Percentiles rank a stretch among this genome's conserved stretches.
Conservation (phyloP, 192 early-diverging fungal species). For the Dissophora ornata region DNA sequence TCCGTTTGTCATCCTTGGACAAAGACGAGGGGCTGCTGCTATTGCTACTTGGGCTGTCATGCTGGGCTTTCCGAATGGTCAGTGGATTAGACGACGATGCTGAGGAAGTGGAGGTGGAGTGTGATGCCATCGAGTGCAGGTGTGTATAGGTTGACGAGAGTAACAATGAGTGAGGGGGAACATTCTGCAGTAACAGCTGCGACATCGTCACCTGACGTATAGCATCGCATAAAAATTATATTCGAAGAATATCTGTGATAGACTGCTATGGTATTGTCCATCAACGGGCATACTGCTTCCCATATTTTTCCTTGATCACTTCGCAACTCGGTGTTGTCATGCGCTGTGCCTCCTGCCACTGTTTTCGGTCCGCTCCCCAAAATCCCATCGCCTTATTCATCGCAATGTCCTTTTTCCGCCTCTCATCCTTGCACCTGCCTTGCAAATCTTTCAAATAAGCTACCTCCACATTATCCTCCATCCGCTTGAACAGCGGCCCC, state of each 20-base stretch:
- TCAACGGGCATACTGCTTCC: constrained; percentile 19
- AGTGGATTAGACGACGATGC: neutral
- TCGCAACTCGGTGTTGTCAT: constrained; percentile 79
- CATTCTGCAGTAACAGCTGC: too few species aligned
- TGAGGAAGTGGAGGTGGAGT: too few species aligned
- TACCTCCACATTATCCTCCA: constrained; percentile 71
- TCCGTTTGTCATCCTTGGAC: constrained; percentile 58
- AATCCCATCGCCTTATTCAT: constrained; percentile 73
- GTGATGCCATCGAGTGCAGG: too few species aligned
- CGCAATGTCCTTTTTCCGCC: constrained; percentile 62
- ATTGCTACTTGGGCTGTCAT: neutral
- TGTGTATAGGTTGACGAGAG: too few species aligned
- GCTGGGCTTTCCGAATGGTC: neutral
- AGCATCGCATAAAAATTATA: neutral
- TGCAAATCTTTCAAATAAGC: constrained; percentile 76
- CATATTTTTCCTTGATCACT: constrained; percentile 62
- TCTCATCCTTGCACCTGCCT: constrained; percentile 72
- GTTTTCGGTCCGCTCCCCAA: constrained; percentile 70
- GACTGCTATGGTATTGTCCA: neutral
- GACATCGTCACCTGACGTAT: too few species aligned
- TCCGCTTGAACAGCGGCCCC: constrained; percentile 28
- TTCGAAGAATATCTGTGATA: neutral
- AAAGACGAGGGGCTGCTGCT: constrained; percentile 1
- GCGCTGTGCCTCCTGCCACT: constrained; percentile 71
- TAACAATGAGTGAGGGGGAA: too few species aligned